Evolutionary conservation across 192 early-diverging fungal species (phyloP), one percentile per base, ranked within the genome.

Genomic region (Coemansia brasiliensis): DNA sequence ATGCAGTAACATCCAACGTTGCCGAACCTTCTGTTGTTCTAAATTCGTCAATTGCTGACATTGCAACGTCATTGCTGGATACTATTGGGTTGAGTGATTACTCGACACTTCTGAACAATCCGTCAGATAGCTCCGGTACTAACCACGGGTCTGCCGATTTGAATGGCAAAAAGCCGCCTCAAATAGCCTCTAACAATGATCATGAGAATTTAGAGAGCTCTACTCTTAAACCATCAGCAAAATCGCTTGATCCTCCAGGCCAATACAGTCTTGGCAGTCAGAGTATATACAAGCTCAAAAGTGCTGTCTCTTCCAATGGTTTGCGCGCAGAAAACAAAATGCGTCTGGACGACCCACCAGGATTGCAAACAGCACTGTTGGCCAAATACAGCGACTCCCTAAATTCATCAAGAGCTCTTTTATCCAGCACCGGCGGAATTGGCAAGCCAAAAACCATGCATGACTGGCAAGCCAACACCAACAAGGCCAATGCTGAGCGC

Each of bases 321-420:
- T 57, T 16, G 42, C 29, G 13, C 17, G 46, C 57, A 9, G 40
- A 12, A 17, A 49, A 29, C 10, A n/a, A 21, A n/a, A 5, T 26
- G 12, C 49, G 40, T 15, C 17, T 24, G 7, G 43, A 62, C 32
- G 39, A 22, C 2, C 52, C 60, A 3, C n/a, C 35, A 11, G 67
- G 67, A 3, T 50, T 77, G 13, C 67, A 77, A 17, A 42, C 54
- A 10, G 18, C 48, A 41, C 55, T 78, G 27, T 45, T 67, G 22
- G 21, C 59, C 38, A 71, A 71, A 44, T 78, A 71, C 56, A 78
- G 74, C 64, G 64, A 71, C 29, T 77, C 74, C 17, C 49, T 78
- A 12, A 64, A 56, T 32, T 39, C 61, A 1, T 78, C 74, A 26
- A 59, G 69, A 10, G 50, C 68, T 5, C 38, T 67, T 9, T 13